Evolutionary conservation across 176 grass and related monocot species (phyloP).

Genomic region (Eremochloa ophiuroides): DNA sequence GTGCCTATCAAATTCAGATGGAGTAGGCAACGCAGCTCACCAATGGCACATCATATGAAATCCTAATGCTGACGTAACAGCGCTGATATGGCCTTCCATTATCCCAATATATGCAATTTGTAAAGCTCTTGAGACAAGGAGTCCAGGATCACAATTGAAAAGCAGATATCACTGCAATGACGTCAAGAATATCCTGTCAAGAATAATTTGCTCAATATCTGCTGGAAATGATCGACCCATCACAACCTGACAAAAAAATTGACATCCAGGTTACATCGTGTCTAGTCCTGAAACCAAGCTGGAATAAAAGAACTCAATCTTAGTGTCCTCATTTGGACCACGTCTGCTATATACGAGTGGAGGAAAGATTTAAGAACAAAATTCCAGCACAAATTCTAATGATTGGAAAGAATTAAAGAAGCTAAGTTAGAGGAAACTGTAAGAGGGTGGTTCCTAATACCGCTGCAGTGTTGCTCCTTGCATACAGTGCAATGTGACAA

Average conservation of each 20-base stretch:
- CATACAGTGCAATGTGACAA: too few species aligned
- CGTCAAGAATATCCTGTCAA: slow-evolving; percentile 51
- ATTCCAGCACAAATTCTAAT: not conserved
- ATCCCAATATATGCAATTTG: slow-evolving; percentile 51
- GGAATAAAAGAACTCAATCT: not conserved
- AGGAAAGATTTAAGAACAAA: not conserved
- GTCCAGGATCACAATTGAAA: slow-evolving; percentile 48
- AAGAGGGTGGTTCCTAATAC: not conserved
- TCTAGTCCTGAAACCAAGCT: not conserved
- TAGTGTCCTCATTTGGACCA: not conserved
- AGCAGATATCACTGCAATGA: slow-evolving; percentile 50
- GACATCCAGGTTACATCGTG: not conserved
- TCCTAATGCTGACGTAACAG: slow-evolving; percentile 54
- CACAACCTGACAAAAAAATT: slow-evolving; percentile 59
- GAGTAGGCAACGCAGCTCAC: slow-evolving; percentile 26
- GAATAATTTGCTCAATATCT: slow-evolving; percentile 62
- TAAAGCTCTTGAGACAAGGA: slow-evolving; percentile 18
- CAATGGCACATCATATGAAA: slow-evolving; percentile 38
- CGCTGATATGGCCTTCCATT: slow-evolving; percentile 48
- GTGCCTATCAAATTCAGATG: not conserved
- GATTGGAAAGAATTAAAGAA: not conserved
- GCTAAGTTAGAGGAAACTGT: not conserved
- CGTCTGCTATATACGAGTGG: not conserved
- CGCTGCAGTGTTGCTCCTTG: not conserved
- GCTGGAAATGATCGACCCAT: slow-evolving; percentile 59